Evolutionary conservation across 2,329 filamentous ascomycete species (phyloP).

Genomic region (Calonectria leucothoes): DNA sequence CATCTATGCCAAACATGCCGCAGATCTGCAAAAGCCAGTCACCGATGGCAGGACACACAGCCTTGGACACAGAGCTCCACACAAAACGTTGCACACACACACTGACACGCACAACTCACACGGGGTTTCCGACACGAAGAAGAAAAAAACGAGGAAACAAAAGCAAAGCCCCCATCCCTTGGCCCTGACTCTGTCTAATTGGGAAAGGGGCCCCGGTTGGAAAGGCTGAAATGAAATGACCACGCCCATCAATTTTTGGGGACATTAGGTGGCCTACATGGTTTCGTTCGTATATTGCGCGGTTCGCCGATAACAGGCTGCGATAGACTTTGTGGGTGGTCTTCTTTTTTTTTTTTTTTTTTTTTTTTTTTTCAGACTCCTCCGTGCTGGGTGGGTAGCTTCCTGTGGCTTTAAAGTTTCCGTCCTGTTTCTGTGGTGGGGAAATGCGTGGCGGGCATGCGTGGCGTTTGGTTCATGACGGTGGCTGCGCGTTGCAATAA

Average conservation of each 20-base stretch:
- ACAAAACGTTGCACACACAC: neutral
- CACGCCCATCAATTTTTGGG: neutral
- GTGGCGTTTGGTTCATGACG: neutral
- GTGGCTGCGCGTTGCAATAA: neutral
- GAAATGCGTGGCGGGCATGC: neutral
- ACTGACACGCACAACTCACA: neutral
- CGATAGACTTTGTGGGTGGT: constrained; percentile 1
- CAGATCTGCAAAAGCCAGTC: neutral
- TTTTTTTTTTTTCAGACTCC: neutral
- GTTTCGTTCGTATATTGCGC: neutral
- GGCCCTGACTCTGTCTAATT: neutral
- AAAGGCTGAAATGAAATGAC: neutral
- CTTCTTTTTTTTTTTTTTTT: neutral
- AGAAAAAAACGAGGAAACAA: neutral
- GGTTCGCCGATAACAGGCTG: neutral
- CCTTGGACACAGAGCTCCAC: neutral
- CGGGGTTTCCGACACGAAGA: neutral
- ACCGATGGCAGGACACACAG: neutral
- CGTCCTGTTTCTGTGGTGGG: neutral
- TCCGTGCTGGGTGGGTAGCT: too few relatives aligned
- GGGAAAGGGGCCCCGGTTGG: neutral
- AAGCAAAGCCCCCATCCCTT: neutral
- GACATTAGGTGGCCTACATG: neutral
- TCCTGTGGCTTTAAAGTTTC: too few relatives aligned
- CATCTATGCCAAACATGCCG: neutral